Percentiles rank a stretch among this genome's conserved stretches.
These are phyloP conservation scores for Epichloe festucae DNA, from an alignment of 2,329 filamentous ascomycete genomes.

Conservation along the genomic window DNA sequence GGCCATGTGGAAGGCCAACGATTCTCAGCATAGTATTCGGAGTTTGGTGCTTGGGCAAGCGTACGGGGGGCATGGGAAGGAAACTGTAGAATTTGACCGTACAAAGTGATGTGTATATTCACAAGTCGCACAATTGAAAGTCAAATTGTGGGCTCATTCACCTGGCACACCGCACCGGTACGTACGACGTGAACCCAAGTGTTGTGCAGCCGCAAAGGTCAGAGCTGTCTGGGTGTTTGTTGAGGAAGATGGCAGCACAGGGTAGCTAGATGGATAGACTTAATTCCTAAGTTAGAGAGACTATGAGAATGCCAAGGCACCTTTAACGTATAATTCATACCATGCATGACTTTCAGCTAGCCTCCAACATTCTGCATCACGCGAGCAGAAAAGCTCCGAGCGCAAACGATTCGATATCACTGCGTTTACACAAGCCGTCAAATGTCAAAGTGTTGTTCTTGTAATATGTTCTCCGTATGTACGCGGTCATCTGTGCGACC, in stretches of 20 bases:
- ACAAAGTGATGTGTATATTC: not conserved
- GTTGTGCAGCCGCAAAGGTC: too few species aligned
- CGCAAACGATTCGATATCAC: not conserved
- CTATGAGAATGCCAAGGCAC: too few species aligned
- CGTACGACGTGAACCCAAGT: too few species aligned
- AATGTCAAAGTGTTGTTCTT: not conserved
- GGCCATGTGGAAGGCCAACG: not conserved
- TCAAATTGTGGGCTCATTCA: too few species aligned
- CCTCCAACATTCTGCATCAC: not conserved
- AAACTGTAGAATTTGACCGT: not conserved
- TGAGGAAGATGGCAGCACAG: not conserved
- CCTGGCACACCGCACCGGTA: too few species aligned
- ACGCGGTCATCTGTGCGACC: not conserved
- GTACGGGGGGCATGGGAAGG: not conserved
- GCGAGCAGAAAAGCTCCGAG: not conserved
- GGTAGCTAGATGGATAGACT: not conserved
- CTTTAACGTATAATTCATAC: too few species aligned
- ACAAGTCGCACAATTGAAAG: not conserved
- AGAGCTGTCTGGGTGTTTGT: too few species aligned
- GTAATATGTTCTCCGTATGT: not conserved
- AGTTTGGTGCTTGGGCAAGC: slow-evolving; percentile 2
- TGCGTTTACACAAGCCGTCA: not conserved
- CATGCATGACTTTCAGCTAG: too few species aligned
- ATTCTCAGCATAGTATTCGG: not conserved
- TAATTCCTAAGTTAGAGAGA: too few species aligned